Percentiles rank a stretch among this genome's conserved stretches.
Evolutionary conservation across 176 grass and related monocot genomes (phyloP).

Genomic region (Stipa capillata): DNA sequence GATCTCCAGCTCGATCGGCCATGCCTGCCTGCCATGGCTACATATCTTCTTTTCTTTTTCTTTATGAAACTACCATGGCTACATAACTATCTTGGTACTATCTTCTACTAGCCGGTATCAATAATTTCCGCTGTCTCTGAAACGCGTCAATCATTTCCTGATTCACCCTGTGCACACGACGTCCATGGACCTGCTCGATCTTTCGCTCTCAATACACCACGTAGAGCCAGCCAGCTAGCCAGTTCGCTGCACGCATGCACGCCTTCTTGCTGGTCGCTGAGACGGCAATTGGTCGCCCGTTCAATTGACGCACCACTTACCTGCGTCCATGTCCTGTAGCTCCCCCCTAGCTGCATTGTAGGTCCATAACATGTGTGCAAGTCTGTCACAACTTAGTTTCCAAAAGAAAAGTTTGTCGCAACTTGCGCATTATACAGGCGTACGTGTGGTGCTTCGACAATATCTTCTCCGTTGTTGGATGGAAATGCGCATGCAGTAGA

Average conservation of each 20-base stretch:
- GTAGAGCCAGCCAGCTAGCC: background rate
- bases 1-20: conserved; percentile 3
- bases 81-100: no score
- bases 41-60: no score
- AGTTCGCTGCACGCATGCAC: background rate
- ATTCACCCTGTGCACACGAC: no score
- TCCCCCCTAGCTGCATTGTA: background rate
- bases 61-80: no score
- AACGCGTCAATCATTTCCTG: background rate
- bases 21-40: background rate
- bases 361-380: background rate
- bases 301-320: conserved; percentile 3
- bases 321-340: background rate
- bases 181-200: background rate
- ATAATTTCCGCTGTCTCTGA: background rate
- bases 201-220: background rate
- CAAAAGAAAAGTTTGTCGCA: background rate
- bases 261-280: background rate
- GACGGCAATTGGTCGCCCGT: background rate
- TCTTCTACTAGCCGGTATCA: background rate
- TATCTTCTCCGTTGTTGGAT: background rate
- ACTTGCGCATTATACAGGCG: background rate
- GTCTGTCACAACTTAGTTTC: background rate
- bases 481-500: background rate
- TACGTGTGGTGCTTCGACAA: background rate